These are phyloP conservation scores for Spathaspora sp. DNA, from an alignment of 805 yeast species.

Conservation along the genomic window DNA sequence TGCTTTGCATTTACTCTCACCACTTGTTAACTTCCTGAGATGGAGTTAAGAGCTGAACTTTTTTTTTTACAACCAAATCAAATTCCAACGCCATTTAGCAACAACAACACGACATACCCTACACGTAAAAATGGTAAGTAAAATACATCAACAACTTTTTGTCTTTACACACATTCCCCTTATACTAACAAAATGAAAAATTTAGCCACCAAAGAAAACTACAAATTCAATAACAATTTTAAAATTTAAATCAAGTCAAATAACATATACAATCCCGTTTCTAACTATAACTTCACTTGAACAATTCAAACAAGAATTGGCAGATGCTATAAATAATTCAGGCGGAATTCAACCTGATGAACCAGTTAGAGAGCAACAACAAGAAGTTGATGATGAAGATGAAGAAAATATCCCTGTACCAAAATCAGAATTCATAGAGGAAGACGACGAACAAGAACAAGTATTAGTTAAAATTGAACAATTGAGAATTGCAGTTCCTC, in stretches of 20 bases:
- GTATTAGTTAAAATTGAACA: conserved; percentile 14
- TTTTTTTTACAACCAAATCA: background rate
- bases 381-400: conserved; percentile 21
- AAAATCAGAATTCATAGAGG: conserved; percentile 8
- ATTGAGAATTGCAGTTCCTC: conserved; percentile 40
- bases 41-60: background rate
- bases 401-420: conserved; percentile 23
- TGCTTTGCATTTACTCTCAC: background rate
- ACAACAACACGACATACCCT: background rate
- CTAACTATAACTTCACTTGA: conserved; percentile 11
- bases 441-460: conserved; percentile 7
- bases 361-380: conserved; percentile 13
- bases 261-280: conserved; percentile 28
- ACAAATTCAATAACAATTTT: conserved; percentile 20
- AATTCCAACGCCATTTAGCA: background rate
- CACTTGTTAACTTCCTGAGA: background rate
- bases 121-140: conserved; percentile 10
- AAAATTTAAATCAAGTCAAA: conserved; percentile 31
- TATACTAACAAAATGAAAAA: background rate
- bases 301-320: conserved; percentile 22
- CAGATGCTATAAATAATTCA: conserved; percentile 37
- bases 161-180: background rate
- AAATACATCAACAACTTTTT: background rate
- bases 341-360: conserved; percentile 43
- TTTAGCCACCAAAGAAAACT: conserved; percentile 21